phyloP scores from a whole-genome alignment of 164 flowering plant species.

The Berberis thunbergii region DNA sequence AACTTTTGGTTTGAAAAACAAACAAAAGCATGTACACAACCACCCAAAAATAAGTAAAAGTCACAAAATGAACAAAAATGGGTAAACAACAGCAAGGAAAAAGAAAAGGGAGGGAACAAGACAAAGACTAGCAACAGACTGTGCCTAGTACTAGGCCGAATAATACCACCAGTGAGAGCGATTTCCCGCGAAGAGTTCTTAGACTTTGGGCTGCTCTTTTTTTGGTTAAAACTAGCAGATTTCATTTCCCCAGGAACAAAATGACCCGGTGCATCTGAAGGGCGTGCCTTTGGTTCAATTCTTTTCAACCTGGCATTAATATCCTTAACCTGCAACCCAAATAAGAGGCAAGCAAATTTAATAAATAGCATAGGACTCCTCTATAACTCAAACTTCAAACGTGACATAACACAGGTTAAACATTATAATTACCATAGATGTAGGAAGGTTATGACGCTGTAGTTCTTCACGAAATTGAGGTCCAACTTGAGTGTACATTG shows the following conservation, averaged over 20 bases:
- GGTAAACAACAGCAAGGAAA: no score
- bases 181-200: conserved; percentile 55
- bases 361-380: no score
- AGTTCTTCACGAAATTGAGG: conserved; percentile 90
- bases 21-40: no score
- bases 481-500: conserved; percentile 89
- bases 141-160: background rate
- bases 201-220: conserved; percentile 84
- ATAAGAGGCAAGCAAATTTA: background rate
- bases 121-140: no score
- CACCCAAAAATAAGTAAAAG: no score
- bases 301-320: conserved; percentile 85
- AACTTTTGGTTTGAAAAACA: no score
- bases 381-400: no score
- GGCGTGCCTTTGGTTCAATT: conserved; percentile 68
- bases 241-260: conserved; percentile 40
- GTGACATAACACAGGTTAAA: background rate
- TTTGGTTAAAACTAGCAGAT: conserved; percentile 34
- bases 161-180: conserved; percentile 74
- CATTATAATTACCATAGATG: conserved; percentile 46
- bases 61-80: no score
- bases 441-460: conserved; percentile 78
- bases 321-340: conserved; percentile 63
- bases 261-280: conserved; percentile 44
- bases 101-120: no score